phyloP scores from a whole-genome alignment of 2,329 filamentous ascomycete species.

The Verticillium longisporum region DNA sequence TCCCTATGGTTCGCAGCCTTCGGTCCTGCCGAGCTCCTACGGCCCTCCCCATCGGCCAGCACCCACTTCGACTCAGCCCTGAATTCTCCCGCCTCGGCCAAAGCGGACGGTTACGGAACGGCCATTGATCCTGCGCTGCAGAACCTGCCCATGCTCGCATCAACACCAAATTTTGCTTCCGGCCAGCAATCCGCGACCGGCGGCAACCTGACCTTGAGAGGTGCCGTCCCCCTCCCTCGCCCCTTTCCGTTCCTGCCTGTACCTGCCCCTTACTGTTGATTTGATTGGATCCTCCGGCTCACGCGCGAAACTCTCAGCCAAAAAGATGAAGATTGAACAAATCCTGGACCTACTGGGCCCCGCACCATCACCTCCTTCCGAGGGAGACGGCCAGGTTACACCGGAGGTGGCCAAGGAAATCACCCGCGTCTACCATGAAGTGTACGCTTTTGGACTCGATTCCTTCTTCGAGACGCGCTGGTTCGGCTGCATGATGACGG shows the following conservation, averaged over 20 bases:
- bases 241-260: slow-evolving; percentile 18
- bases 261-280: slow-evolving; percentile 20
- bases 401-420: slow-evolving; percentile 56
- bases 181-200: slow-evolving; percentile 20
- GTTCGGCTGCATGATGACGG: slow-evolving; percentile 42
- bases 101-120: slow-evolving; percentile 33
- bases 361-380: slow-evolving; percentile 40
- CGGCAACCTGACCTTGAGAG: slow-evolving; percentile 37
- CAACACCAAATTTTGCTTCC: slow-evolving; percentile 21
- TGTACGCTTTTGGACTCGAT: slow-evolving; percentile 70
- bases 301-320: slow-evolving; percentile 40
- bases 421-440: slow-evolving; percentile 63
- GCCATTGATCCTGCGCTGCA: slow-evolving; percentile 58
- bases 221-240: slow-evolving; percentile 37
- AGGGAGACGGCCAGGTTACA: slow-evolving; percentile 40
- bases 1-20: not conserved
- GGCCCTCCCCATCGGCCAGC: slow-evolving; percentile 8
- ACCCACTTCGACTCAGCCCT: slow-evolving; percentile 15
- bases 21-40: slow-evolving; percentile 13
- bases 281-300: slow-evolving; percentile 28
- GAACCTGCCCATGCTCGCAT: slow-evolving; percentile 18
- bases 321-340: slow-evolving; percentile 66
- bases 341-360: slow-evolving; percentile 59
- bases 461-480: slow-evolving; percentile 76
- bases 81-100: slow-evolving; percentile 18